These are phyloP conservation scores for Ophiostoma pallidulum DNA, from an alignment of 2,329 filamentous ascomycete genomes.

Conservation along the genomic window DNA sequence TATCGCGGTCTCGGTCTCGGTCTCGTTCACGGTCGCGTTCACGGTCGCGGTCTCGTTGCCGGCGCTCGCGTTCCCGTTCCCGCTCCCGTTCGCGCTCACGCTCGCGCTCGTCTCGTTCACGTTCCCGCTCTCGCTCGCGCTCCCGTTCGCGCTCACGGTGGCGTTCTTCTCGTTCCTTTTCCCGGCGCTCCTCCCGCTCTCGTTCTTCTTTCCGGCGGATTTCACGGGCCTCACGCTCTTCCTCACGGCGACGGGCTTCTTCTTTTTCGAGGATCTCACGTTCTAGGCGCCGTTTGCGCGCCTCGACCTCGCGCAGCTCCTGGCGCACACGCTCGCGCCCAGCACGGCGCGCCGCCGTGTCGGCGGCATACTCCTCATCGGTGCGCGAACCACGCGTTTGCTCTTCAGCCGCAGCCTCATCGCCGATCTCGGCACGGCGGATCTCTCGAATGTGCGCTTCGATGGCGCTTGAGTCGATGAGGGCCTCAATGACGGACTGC, in stretches of 20 bases:
- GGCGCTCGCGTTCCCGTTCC: slow-evolving; percentile 26
- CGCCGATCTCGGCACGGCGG: slow-evolving; percentile 57
- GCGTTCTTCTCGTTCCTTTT: slow-evolving; percentile 33
- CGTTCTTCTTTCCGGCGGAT: slow-evolving; percentile 27
- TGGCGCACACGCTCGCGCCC: slow-evolving; percentile 54
- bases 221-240: slow-evolving; percentile 25
- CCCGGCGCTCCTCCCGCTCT: slow-evolving; percentile 28
- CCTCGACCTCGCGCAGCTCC: slow-evolving; percentile 49
- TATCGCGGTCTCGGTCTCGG: slow-evolving; percentile 21
- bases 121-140: slow-evolving; percentile 41
- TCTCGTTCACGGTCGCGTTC: slow-evolving; percentile 25
- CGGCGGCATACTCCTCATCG: slow-evolving; percentile 62
- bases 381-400: slow-evolving; percentile 57
- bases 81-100: slow-evolving; percentile 26
- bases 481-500: slow-evolving; percentile 54
- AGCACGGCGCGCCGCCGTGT: slow-evolving; percentile 50
- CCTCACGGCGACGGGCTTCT: slow-evolving; percentile 25
- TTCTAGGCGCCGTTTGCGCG: slow-evolving; percentile 50
- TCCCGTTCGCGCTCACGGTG: slow-evolving; percentile 27
- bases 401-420: slow-evolving; percentile 58
- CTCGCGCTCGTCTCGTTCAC: slow-evolving; percentile 33
- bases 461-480: slow-evolving; percentile 60
- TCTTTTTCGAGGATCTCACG: slow-evolving; percentile 45
- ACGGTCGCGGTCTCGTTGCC: slow-evolving; percentile 23
- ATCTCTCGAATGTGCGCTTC: slow-evolving; percentile 61